Conservation (phyloP, 164 flowering plant species). For the Paratinospora sagittata region DNA sequence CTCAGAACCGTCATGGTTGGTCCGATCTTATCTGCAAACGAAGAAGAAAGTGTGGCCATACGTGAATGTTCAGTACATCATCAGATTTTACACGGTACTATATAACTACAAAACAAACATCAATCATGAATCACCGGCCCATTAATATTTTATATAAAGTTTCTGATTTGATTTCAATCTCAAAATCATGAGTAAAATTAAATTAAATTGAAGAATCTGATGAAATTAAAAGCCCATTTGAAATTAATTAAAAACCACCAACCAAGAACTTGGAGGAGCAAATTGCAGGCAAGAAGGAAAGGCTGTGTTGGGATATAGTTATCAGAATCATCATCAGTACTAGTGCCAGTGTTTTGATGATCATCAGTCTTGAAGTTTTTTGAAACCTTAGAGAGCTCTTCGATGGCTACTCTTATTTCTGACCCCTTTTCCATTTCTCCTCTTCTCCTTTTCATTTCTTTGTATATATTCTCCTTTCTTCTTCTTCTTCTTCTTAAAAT, state of each 20-base stretch:
- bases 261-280: constrained; percentile 78
- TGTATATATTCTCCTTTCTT: too few species aligned
- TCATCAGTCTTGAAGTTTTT: constrained; percentile 20
- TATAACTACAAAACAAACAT: too few species aligned
- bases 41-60: constrained; percentile 5
- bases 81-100: too few species aligned
- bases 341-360: not conserved
- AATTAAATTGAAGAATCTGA: too few species aligned
- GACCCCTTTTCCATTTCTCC: constrained; percentile 42
- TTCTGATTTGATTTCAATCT: too few species aligned
- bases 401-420: constrained; percentile 54
- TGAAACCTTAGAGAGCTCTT: constrained; percentile 42
- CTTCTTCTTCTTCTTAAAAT: not conserved
- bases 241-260: constrained; percentile 14
- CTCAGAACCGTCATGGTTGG: too few species aligned
- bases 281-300: constrained; percentile 53
- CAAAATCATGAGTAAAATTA: too few species aligned
- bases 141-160: too few species aligned
- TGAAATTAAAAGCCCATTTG: not conserved
- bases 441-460: constrained; percentile 41
- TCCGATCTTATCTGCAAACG: too few species aligned
- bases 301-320: constrained; percentile 47
- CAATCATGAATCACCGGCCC: too few species aligned
- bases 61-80: too few species aligned
- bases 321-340: constrained; percentile 9